A percentile compares a stretch with the other conserved stretches of the same genome.
Evolutionary conservation across 164 flowering plant species (phyloP).

Genomic region (Hamamelis virginiana): DNA sequence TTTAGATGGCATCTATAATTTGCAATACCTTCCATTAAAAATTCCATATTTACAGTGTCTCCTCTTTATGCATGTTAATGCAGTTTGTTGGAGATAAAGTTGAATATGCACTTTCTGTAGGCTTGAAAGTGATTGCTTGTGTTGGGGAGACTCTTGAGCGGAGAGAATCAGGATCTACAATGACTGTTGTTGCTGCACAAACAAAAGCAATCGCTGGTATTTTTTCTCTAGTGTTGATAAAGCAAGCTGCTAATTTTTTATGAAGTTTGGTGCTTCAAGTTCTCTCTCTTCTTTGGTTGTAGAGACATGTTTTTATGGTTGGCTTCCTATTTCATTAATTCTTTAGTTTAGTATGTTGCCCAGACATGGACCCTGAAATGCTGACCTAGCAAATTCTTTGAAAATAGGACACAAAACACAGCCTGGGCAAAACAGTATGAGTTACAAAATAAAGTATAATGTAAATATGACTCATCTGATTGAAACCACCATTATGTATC

Average conservation of each 20-base stretch:
- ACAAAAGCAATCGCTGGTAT: slow-evolving; percentile 84
- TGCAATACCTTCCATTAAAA: too few species aligned
- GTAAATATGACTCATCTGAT: too few species aligned
- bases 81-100: slow-evolving; percentile 90
- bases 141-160: slow-evolving; percentile 87
- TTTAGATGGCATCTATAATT: neutral
- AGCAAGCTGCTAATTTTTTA: neutral
- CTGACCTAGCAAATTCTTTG: too few species aligned
- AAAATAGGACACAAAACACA: too few species aligned
- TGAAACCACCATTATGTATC: too few species aligned
- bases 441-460: too few species aligned
- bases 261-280: neutral
- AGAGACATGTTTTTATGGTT: too few species aligned
- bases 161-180: slow-evolving; percentile 75
- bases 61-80: slow-evolving; percentile 5
- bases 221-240: neutral
- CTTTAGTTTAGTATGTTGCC: too few species aligned
- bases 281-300: neutral
- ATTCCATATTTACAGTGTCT: neutral
- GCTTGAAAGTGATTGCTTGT: slow-evolving; percentile 83
- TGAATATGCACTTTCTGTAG: slow-evolving; percentile 78
- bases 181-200: slow-evolving; percentile 78
- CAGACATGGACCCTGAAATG: too few species aligned
- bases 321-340: too few species aligned
- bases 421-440: too few species aligned